Base-by-base conservation (phyloP, 768 basidiomycete species). In the Kwoniella mangroviensis region DNA sequence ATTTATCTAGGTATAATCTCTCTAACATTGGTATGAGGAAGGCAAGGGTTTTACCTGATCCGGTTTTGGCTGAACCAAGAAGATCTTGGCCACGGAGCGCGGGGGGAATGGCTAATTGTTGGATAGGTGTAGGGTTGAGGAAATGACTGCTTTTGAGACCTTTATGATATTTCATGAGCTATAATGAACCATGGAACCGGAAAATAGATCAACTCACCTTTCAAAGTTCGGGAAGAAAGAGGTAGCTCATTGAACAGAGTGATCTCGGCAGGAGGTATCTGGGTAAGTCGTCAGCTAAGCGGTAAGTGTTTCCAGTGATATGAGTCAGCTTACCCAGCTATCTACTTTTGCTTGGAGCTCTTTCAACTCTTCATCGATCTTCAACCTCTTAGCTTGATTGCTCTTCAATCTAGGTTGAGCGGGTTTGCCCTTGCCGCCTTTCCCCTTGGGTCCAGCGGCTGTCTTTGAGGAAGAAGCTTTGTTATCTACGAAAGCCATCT, bases 131-230 rank as follows among this genome's bases (percentile, higher is more conserved):
- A 88, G 94, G 93, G 22, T 91, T 86, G 53, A 90, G 86, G 76
- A 94, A 97, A 78, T 89, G 93, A 0, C 90, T 89, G 70, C 92
- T 91, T 84, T 92, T 93, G 43, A 98, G 85, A 17, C 94, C 94
- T 93, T 66, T 13, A 54, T n/a, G 22, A 19, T 60, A 28, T 41
- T 13, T 2, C 19, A 28, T 64, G 5, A 64, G 63, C 64, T 40
- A 64, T 40, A 42, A 34, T 1, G 21, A 6, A 49, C 7, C 60
- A 11, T 21, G 34, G 4, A 28, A 28, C 28, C 28, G 4, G 4
- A 26, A 2, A 26, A 26, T 26, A 2, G 66, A 2, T 59, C 19
- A 12, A 57, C 79, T 66, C 69, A 89, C 92, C 93, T 83, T 88
- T 87, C 78, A 91, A 90, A 2, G 93, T 93, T 17, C 85, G 82